Evolutionary conservation across 129 eudicot genomes (phyloP), one percentile per base, ranked within the genome.

Genomic region (Flaveria linearis): DNA sequence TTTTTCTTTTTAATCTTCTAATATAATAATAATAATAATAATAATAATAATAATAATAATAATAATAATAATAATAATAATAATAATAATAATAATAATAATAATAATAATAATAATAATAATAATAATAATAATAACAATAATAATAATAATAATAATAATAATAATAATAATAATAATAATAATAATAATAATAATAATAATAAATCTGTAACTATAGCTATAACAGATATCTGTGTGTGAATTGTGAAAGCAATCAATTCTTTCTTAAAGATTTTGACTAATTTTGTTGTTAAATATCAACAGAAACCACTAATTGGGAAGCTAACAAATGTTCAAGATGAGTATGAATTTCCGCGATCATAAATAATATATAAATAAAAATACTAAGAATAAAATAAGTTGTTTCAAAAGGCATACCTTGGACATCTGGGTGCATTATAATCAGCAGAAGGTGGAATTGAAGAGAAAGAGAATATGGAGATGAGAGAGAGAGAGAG

Each of bases 371-470:
- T 25, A 9, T 1, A 3, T 36, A 8, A 56, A 2, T n/a, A 18
- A 18, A 56, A 56, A 9, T 45, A 9, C 3, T 9, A 45, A 11
- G 50, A 45, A 45, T 45, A 8, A 45, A 9, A 11, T 45, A 45
- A 45, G 50, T 45, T 9, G 13, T 8, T 45, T 45, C 3, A 26
- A 58, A 71, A 18, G 6, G 22, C 84, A 60, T 80, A 90, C 96
- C 96, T 88, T 65, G 81, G 80, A 81, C 71, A 79, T 62, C 80
- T 74, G 86, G 75, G 78, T 84, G 76, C 89, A 86, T 87, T 53
- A 70, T 81, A 63, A 9, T 75, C 73, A 51, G 45, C 74, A 60
- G 57, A 69, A 69, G 64, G 50, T 25, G 82, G 80, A 79, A 39
- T 16, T 74, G 55, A 30, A 42, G 57, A 66, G 66, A 11, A 39